Conservation (phyloP, 345 rosid species). For the Eucalyptus cloeziana region DNA sequence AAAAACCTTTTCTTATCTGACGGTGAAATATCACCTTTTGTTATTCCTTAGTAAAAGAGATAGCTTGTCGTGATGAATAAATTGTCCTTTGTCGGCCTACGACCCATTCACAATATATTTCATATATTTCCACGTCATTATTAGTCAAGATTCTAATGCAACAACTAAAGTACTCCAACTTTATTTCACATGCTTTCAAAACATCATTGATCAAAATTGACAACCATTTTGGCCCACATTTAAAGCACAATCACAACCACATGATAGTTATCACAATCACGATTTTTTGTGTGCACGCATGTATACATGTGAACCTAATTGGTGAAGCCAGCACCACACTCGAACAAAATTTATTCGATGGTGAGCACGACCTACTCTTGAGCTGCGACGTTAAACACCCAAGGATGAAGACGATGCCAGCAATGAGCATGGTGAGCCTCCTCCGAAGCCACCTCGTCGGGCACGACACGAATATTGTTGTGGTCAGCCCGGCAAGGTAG, state of each 20-base stretch:
- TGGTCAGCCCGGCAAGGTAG: constrained; percentile 75
- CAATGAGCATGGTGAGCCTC: constrained; percentile 69
- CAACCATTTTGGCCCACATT: not conserved
- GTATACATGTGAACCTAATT: constrained; percentile 32
- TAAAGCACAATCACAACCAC: not conserved
- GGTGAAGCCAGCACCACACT: constrained; percentile 84
- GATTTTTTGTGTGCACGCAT: not conserved
- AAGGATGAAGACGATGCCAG: constrained; percentile 52
- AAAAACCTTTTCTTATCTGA: not conserved
- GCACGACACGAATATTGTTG: constrained; percentile 83
- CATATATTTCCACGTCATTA: not conserved
- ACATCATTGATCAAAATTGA: not conserved
- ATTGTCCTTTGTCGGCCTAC: accelerated
- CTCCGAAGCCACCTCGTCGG: constrained; percentile 64
- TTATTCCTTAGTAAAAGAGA: not conserved
- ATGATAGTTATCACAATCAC: not conserved
- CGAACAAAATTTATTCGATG: constrained; percentile 39
- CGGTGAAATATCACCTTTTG: not conserved
- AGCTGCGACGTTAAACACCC: constrained; percentile 65
- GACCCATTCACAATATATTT: not conserved
- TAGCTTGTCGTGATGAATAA: not conserved
- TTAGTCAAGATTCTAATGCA: not conserved
- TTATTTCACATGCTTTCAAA: not conserved
- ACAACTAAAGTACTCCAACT: no score
- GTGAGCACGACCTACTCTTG: constrained; percentile 84